These are phyloP conservation scores for Berberis thunbergii DNA, from an alignment of 164 flowering plant genomes.

Conservation along the genomic window DNA sequence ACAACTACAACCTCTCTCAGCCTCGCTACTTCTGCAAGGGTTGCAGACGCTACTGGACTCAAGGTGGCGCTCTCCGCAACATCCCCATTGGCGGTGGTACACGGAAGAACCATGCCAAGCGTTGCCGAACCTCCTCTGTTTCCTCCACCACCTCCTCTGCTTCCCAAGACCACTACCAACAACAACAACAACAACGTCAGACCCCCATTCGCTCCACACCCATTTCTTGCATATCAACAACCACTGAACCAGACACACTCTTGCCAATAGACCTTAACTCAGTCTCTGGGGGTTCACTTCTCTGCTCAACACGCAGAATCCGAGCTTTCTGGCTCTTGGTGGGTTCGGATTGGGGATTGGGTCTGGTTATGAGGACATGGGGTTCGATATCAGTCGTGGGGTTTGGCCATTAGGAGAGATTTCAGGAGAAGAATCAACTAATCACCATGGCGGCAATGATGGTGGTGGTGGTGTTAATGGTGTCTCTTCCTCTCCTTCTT, in stretches of 20 bases:
- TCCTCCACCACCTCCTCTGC: neutral
- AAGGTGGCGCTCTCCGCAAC: conserved; percentile 67
- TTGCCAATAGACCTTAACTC: too few relatives aligned
- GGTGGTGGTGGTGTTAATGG: conserved; percentile 15
- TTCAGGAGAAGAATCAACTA: conserved; percentile 13
- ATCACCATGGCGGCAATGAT: conserved; percentile 6
- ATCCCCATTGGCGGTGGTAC: conserved; percentile 65
- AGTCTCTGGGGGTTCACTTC: conserved; percentile 31
- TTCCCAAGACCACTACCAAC: too few relatives aligned
- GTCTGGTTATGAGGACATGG: conserved; percentile 31
- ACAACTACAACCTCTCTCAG: conserved; percentile 77
- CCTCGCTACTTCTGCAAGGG: conserved; percentile 74
- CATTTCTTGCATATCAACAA: neutral
- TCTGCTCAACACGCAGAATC: conserved; percentile 21
- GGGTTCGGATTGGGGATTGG: conserved; percentile 47
- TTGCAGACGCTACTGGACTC: conserved; percentile 81
- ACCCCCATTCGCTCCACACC: too few relatives aligned
- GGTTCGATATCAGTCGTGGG: conserved; percentile 33
- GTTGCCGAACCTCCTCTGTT: conserved; percentile 23
- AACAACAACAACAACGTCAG: too few relatives aligned
- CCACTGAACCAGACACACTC: too few relatives aligned
- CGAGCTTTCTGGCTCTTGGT: conserved; percentile 36
- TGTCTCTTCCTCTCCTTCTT: conserved; percentile 13
- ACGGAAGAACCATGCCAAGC: conserved; percentile 46
- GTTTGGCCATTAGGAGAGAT: conserved; percentile 34